These are phyloP conservation scores for Stenogyne calaminthoides DNA, from an alignment of 305 asterid genomes.

Conservation along the genomic window DNA sequence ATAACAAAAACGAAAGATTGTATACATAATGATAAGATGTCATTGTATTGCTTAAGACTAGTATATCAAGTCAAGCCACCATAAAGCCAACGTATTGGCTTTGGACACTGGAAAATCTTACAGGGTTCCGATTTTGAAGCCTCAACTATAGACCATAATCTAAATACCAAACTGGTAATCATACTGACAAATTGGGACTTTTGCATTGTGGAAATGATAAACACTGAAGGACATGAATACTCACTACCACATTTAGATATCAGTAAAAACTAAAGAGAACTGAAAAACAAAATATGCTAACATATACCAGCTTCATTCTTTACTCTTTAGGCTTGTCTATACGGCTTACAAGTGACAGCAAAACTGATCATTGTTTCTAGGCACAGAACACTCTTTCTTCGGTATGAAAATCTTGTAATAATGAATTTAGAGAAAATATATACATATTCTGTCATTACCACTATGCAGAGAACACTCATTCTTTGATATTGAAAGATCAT, in stretches of 20 bases:
- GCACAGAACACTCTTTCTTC: background rate
- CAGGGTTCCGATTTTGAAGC: background rate
- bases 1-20: background rate
- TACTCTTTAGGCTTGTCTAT: background rate
- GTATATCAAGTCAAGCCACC: background rate
- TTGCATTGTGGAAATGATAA: background rate
- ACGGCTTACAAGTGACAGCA: background rate
- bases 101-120: background rate
- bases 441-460: background rate
- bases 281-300: background rate
- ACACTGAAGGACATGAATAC: background rate
- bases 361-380: background rate
- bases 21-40: background rate
- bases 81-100: background rate
- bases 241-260: background rate
- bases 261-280: background rate
- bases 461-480: background rate
- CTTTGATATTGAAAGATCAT: background rate
- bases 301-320: background rate
- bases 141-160: background rate
- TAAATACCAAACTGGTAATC: background rate
- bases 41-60: background rate
- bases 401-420: background rate
- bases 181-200: background rate
- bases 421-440: background rate